These are phyloP conservation scores for Stephania cephalantha DNA, from an alignment of 164 flowering plant genomes.

Conservation along the genomic window DNA sequence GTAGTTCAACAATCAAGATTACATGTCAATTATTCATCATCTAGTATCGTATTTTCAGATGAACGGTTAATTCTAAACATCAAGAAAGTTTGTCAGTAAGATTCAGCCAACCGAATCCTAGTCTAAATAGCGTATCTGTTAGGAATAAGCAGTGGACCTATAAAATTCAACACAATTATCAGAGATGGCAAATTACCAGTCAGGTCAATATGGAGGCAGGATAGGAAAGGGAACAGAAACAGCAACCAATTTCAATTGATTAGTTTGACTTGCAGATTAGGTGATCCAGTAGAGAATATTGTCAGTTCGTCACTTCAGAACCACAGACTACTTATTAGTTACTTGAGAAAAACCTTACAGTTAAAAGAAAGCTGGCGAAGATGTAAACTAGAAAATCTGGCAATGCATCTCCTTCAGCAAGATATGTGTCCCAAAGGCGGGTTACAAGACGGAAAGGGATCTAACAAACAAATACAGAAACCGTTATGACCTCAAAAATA, in stretches of 20 bases:
- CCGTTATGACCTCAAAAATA: not conserved
- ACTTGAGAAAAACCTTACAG: constrained; percentile 40
- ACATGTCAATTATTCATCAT: not conserved
- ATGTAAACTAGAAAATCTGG: constrained; percentile 98
- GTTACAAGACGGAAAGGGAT: constrained; percentile 91
- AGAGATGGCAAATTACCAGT: not conserved
- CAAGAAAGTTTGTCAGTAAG: not conserved
- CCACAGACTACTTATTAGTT: too few species aligned
- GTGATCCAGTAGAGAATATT: too few species aligned
- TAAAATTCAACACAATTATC: not conserved
- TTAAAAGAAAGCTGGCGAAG: constrained; percentile 89
- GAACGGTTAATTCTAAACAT: not conserved
- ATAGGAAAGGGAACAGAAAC: too few species aligned
- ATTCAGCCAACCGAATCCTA: not conserved
- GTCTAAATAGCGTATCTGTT: not conserved
- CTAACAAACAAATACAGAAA: constrained; percentile 24
- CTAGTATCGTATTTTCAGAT: not conserved
- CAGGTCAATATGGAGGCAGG: not conserved
- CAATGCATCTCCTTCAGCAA: constrained; percentile 98
- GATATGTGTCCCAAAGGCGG: constrained; percentile 98
- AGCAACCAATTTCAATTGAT: too few species aligned
- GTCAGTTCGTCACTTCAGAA: too few species aligned
- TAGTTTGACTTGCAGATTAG: too few species aligned
- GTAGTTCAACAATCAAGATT: too few species aligned
- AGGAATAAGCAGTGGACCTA: not conserved